phyloP scores from a whole-genome alignment of 768 basidiomycete species.

The Leccinum disarticulatum region DNA sequence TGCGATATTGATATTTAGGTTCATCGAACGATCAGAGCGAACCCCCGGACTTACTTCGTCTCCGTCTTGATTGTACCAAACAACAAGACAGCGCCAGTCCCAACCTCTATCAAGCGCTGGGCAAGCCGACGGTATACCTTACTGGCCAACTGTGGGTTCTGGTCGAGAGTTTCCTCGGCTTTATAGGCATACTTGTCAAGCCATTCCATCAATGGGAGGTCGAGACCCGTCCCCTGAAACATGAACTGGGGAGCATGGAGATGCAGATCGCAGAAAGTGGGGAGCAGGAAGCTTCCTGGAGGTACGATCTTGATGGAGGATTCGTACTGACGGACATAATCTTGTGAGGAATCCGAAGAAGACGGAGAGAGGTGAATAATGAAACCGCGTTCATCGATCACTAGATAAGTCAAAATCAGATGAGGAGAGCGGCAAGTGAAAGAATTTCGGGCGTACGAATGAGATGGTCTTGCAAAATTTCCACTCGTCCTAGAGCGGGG shows the following conservation, averaged over 20 bases:
- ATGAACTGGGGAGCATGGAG: conserved; percentile 89
- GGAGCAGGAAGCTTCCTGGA: conserved; percentile 64
- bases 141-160: conserved; percentile 55
- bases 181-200: conserved; percentile 78
- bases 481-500: conserved; percentile 49
- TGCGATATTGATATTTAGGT: conserved; percentile 26
- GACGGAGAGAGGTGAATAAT: conserved; percentile 51
- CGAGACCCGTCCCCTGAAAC: conserved; percentile 84
- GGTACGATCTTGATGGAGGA: conserved; percentile 38
- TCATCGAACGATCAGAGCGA: not conserved
- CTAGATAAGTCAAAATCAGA: conserved; percentile 24
- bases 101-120: conserved; percentile 62
- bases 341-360: conserved; percentile 35
- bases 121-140: conserved; percentile 70
- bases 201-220: conserved; percentile 85
- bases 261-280: conserved; percentile 81
- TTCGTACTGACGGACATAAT: conserved; percentile 26
- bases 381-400: conserved; percentile 40
- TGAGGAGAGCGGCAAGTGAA: not conserved
- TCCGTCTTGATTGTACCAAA: conserved; percentile 85
- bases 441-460: conserved; percentile 38
- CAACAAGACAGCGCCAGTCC: conserved; percentile 74
- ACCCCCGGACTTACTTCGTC: conserved; percentile 61
- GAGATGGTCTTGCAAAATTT: conserved; percentile 56
- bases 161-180: conserved; percentile 76